Percentiles rank a stretch among this genome's conserved stretches.
phyloP scores from a whole-genome alignment of 2,329 filamentous ascomycete genomes.

The Fusarium pseudonygamai region DNA sequence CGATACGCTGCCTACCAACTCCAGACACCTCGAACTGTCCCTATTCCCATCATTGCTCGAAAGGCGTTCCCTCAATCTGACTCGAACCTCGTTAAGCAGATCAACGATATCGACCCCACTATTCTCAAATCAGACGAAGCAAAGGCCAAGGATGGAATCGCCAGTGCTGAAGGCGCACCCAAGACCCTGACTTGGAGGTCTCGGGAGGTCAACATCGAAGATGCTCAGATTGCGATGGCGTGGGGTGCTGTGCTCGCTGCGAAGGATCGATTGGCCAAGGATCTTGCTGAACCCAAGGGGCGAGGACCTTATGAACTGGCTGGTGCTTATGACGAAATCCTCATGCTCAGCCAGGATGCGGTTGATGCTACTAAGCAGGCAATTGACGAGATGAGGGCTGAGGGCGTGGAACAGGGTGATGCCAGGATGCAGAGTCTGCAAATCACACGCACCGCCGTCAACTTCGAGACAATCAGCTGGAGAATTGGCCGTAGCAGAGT shows the following conservation, averaged over 20 bases:
- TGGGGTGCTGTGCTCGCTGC: constrained; percentile 74
- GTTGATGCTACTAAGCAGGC: constrained; percentile 93
- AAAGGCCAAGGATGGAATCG: constrained; percentile 60
- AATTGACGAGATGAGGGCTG: constrained; percentile 87
- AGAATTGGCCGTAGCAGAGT: constrained; percentile 92
- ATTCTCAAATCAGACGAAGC: constrained; percentile 67
- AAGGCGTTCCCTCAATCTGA: constrained; percentile 79
- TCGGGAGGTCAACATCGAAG: constrained; percentile 86
- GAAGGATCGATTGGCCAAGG: constrained; percentile 59
- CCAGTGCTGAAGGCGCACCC: constrained; percentile 66
- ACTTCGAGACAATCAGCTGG: constrained; percentile 95
- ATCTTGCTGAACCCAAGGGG: constrained; percentile 55
- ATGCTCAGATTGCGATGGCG: constrained; percentile 89
- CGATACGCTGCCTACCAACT: constrained; percentile 94
- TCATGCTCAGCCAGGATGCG: constrained; percentile 91
- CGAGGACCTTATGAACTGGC: constrained; percentile 73
- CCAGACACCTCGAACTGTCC: constrained; percentile 84
- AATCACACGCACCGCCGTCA: constrained; percentile 90
- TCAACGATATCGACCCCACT: constrained; percentile 76
- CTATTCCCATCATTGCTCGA: constrained; percentile 80
- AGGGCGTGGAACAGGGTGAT: constrained; percentile 86
- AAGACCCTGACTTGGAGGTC: constrained; percentile 87
- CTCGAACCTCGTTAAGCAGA: constrained; percentile 66
- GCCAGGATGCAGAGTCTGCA: constrained; percentile 90
- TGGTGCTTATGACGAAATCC: constrained; percentile 88